Evolutionary conservation across 1,284 basidiomycete genomes (phyloP).

Genomic region (Earliella scabrosa): DNA sequence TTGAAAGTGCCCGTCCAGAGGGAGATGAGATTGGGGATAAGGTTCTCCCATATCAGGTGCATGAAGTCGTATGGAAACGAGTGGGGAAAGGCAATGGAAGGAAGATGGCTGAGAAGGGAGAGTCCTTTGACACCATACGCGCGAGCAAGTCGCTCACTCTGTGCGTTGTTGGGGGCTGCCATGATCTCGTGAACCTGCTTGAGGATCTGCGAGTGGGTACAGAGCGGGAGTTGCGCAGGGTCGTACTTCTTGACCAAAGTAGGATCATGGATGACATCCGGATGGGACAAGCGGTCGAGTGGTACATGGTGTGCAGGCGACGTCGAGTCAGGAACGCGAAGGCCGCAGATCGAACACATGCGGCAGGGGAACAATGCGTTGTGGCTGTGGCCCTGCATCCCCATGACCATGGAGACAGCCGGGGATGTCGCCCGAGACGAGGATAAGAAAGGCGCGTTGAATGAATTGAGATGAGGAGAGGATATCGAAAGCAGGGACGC

Average conservation of each 20-base stretch:
- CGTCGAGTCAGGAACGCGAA: constrained; percentile 29
- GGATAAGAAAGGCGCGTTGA: constrained; percentile 42
- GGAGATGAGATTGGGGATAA: constrained; percentile 41
- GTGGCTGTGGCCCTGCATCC: constrained; percentile 52
- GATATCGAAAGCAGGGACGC: constrained; percentile 41
- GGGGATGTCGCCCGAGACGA: constrained; percentile 48
- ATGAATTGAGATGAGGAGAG: constrained; percentile 28
- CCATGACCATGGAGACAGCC: constrained; percentile 15
- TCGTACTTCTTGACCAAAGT: constrained; percentile 35
- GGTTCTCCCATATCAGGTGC: constrained; percentile 49
- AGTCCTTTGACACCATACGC: constrained; percentile 45
- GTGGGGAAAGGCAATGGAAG: constrained; percentile 40
- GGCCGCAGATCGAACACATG: constrained; percentile 44
- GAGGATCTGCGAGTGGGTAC: constrained; percentile 38
- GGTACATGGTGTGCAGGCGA: constrained; percentile 42
- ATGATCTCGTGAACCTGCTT: constrained; percentile 37
- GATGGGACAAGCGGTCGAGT: constrained; percentile 18
- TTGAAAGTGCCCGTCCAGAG: constrained; percentile 47
- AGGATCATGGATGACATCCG: background rate
- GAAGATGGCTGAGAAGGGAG: constrained; percentile 36
- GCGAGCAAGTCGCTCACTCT: constrained; percentile 33
- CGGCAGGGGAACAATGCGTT: constrained; percentile 47
- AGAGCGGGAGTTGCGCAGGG: constrained; percentile 41
- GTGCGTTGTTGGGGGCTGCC: constrained; percentile 24
- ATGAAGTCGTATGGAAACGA: constrained; percentile 53